Conservation (phyloP, 169 alveolate genomes). For the Eimeria tenella region DNA sequence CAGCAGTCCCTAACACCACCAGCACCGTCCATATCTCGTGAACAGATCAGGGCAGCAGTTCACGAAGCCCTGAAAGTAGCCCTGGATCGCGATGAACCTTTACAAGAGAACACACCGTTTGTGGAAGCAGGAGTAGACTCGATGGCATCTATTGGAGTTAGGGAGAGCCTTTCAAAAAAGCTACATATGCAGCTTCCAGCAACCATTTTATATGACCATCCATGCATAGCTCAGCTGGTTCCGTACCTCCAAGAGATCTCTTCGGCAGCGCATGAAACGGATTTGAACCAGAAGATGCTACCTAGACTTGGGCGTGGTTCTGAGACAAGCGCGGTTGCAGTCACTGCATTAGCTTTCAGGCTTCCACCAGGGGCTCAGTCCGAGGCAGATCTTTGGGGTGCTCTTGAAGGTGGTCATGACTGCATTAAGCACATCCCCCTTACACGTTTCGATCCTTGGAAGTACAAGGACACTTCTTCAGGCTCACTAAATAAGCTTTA, state of each 20-base stretch:
- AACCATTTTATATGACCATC: constrained; percentile 84
- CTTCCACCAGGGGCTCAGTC: constrained; percentile 80
- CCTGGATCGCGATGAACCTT: constrained; percentile 14
- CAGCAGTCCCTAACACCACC: background rate
- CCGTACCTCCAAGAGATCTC: constrained; percentile 61
- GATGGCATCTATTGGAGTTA: constrained; percentile 83
- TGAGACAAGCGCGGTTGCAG: constrained; percentile 58
- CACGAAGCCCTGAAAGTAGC: constrained; percentile 41
- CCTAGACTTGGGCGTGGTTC: constrained; percentile 1
- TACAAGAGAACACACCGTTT: constrained; percentile 77
- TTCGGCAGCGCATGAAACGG: background rate
- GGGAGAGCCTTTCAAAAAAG: constrained; percentile 82
- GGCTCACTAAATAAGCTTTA: constrained; percentile 77
- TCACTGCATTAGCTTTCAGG: constrained; percentile 82
- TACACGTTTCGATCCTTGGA: constrained; percentile 81
- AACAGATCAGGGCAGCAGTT: constrained; percentile 58
- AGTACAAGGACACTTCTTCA: constrained; percentile 61
- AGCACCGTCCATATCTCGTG: constrained; percentile 20
- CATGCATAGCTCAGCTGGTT: constrained; percentile 82
- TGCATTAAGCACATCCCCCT: constrained; percentile 83
- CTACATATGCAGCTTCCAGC: constrained; percentile 82
- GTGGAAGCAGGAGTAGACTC: constrained; percentile 86
- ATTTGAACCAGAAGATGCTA: background rate
- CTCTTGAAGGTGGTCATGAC: constrained; percentile 69
- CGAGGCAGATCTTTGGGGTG: constrained; percentile 79